These are phyloP conservation scores for Plasmopara halstedii DNA, from an alignment of 352 stramenopile genomes.

Conservation along the genomic window DNA sequence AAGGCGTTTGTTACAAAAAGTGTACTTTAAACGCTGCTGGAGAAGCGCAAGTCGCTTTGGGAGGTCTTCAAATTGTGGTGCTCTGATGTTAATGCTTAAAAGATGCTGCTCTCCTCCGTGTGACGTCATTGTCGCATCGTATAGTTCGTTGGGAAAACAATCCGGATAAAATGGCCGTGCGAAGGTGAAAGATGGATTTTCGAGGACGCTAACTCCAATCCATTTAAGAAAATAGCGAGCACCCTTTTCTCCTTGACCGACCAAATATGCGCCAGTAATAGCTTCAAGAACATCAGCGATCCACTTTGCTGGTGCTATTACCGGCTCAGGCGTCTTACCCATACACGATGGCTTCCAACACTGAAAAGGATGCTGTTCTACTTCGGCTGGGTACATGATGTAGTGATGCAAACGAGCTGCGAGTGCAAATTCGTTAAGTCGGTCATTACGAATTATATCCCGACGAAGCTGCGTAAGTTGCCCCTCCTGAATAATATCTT, in stretches of 20 bases:
- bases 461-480: conserved; percentile 62
- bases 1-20: conserved; percentile 67
- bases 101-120: conserved; percentile 13
- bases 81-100: conserved; percentile 43
- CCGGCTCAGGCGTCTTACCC: conserved; percentile 61
- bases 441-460: conserved; percentile 84
- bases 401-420: conserved; percentile 55
- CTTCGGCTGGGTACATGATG: conserved; percentile 67
- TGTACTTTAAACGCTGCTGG: conserved; percentile 77
- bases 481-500: conserved; percentile 67
- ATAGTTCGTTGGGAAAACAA: conserved; percentile 57
- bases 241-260: conserved; percentile 61
- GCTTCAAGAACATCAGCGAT: conserved; percentile 80
- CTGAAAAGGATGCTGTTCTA: conserved; percentile 78
- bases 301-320: conserved; percentile 77
- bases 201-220: conserved; percentile 60
- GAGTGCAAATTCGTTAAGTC: conserved; percentile 68
- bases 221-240: conserved; percentile 70
- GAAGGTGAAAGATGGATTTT: conserved; percentile 33
- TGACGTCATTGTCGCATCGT: conserved; percentile 24
- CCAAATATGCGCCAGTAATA: conserved; percentile 71
- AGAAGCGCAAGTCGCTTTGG: conserved; percentile 42
- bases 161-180: conserved; percentile 51
- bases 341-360: conserved; percentile 86
- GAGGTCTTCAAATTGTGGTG: conserved; percentile 52